Evolutionary conservation across 2,329 filamentous ascomycete genomes (phyloP), one percentile per base, ranked within the genome.

Genomic region (Fonsecaea nubica): DNA sequence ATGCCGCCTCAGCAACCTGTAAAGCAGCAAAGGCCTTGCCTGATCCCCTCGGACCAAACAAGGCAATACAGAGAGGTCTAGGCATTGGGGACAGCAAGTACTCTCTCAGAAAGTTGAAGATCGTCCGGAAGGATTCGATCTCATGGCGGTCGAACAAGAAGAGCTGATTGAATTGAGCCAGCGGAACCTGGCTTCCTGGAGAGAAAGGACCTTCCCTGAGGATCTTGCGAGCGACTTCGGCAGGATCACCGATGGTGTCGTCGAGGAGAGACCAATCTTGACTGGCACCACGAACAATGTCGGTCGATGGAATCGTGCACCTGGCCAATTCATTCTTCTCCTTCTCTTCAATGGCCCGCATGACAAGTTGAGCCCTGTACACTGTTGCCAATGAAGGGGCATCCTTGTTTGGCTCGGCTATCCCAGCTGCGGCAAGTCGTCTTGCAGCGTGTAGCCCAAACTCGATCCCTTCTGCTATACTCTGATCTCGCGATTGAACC

Each of bases 211-310:
- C 54, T 6, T 57, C 9, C n/a, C 10, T 57, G 4, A 57, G 32
- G 10, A 57, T 57, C 10, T 57, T 32, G 33, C 54, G 21, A n/a
- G 54, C 54, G 10, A 57, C 54, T 33, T 36, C 10, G 4, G 21
- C 25, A 38, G 54, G 54, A 15, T 57, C 54, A 36, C 54, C 54
- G 21, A 57, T 57, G 12, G 36, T 57, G 25, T 57, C 32, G n/a
- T 57, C 32, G 3, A 57, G 54, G 10, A 57, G 36, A 21, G 54
- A 57, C 54, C 54, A 57, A 38, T 38, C 32, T 21, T 21, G 21
- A 9, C 15, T 57, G 6, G 36, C 30, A 36, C 54, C 54, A 9
- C 54, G n/a, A 4, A 32, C 36, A 33, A 57, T 57, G 54, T 32
- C 38, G 7, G 36, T 32, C 21, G 54, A 57, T 33, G 54, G 54